These are phyloP conservation scores for Filobasidium uniguttulatum DNA, from an alignment of 1,284 basidiomycete genomes.

Conservation along the genomic window DNA sequence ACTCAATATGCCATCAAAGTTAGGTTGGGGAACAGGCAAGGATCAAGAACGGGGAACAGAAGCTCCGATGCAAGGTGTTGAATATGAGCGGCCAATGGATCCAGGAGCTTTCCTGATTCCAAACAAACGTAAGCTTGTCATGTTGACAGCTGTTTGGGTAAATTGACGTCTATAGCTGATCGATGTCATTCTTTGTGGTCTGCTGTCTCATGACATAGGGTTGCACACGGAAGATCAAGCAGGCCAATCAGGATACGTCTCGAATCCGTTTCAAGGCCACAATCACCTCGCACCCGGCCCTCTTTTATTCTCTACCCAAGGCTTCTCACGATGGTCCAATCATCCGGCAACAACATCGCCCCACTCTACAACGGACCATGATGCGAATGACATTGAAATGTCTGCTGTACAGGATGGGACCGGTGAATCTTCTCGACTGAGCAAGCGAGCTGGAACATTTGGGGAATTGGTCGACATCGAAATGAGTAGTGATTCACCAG, in stretches of 20 bases:
- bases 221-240: background rate
- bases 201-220: background rate
- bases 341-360: background rate
- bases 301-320: background rate
- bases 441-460: no score
- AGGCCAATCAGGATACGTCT: background rate
- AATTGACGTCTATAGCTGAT: no score
- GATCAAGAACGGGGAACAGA: background rate
- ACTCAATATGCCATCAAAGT: background rate
- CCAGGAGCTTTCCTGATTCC: background rate
- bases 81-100: background rate
- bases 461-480: conserved; percentile 8
- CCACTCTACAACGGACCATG: background rate
- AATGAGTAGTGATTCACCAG: conserved; percentile 11
- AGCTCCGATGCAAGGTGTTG: background rate
- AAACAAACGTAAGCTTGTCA: conserved; percentile 4
- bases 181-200: background rate
- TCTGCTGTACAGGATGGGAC: background rate
- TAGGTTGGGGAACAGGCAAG: background rate
- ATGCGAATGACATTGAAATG: background rate
- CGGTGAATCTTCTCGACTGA: background rate
- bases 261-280: background rate
- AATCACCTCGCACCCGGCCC: background rate
- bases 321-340: background rate
- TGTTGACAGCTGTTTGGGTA: no score